Evolutionary conservation across 2,329 filamentous ascomycete genomes (phyloP).

Genomic region (Calonectria pseudoturangicola): DNA sequence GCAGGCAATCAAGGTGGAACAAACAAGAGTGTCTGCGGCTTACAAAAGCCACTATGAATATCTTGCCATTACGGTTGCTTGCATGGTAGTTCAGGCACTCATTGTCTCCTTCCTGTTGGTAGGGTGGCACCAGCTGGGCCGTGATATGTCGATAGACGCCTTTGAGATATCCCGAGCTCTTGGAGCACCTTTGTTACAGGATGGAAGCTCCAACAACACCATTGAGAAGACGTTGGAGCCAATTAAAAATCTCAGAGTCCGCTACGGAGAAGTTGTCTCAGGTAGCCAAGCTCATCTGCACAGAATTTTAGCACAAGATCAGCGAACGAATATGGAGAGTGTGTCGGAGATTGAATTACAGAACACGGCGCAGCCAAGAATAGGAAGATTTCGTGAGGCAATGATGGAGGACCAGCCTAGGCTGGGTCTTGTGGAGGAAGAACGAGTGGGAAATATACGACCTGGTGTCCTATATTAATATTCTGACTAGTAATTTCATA

Average conservation of each 20-base stretch:
- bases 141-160: conserved; percentile 15
- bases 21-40: conserved; percentile 3
- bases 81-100: conserved; percentile 20
- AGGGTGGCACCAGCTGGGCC: conserved; percentile 19
- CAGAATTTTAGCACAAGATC: background rate
- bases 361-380: background rate
- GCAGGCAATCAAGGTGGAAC: conserved; percentile 11
- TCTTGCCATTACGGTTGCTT: conserved; percentile 18
- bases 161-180: conserved; percentile 27
- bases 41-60: conserved; percentile 28
- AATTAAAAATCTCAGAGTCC: background rate
- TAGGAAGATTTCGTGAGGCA: background rate
- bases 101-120: conserved; percentile 15
- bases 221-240: background rate
- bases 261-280: conserved; percentile 7
- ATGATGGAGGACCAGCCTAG: background rate
- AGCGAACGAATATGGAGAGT: no score
- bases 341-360: background rate
- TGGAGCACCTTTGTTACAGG: conserved; percentile 3
- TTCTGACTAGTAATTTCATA: background rate
- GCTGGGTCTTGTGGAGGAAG: conserved; percentile 8
- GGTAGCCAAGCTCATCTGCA: background rate
- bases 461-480: conserved; percentile 5
- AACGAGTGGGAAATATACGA: background rate
- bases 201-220: conserved; percentile 7